Evolutionary conservation across 306 rosid genomes (phyloP).

Genomic region (Pyrus betulifolia): DNA sequence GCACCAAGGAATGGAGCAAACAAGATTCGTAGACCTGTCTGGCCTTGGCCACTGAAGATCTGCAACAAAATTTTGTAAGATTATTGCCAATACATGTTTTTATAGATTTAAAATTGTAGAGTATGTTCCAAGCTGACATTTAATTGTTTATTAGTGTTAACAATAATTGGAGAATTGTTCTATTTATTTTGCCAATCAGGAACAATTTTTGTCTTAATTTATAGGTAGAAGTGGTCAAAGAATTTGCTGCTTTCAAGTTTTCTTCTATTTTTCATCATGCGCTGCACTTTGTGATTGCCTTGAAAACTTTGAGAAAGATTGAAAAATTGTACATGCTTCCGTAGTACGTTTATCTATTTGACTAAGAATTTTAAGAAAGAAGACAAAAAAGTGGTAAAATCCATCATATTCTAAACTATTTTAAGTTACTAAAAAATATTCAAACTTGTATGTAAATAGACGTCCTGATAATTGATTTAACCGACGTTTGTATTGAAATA

Average conservation of each 20-base stretch:
- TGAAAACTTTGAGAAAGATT: background rate
- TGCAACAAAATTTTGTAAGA: conserved; percentile 3
- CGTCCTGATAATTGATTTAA: no score
- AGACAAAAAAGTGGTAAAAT: background rate
- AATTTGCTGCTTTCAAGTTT: background rate
- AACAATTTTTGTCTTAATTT: background rate
- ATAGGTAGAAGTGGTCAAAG: background rate
- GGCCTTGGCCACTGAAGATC: background rate
- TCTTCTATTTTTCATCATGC: background rate
- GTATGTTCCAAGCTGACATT: background rate
- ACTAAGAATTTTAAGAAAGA: background rate
- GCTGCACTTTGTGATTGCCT: background rate
- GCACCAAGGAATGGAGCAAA: background rate
- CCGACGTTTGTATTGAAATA: no score
- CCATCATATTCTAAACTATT: no score
- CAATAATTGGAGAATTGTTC: background rate
- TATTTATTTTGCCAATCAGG: background rate
- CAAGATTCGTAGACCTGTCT: background rate
- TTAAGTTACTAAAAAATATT: no score
- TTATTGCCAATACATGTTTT: conserved; percentile 3
- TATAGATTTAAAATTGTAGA: background rate
- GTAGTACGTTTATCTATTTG: background rate
- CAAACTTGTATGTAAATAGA: no score
- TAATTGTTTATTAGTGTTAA: no score
- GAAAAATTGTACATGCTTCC: background rate